Base-by-base conservation (phyloP, 192 early-diverging fungal genomes). In the Coemansia interrupta region DNA sequence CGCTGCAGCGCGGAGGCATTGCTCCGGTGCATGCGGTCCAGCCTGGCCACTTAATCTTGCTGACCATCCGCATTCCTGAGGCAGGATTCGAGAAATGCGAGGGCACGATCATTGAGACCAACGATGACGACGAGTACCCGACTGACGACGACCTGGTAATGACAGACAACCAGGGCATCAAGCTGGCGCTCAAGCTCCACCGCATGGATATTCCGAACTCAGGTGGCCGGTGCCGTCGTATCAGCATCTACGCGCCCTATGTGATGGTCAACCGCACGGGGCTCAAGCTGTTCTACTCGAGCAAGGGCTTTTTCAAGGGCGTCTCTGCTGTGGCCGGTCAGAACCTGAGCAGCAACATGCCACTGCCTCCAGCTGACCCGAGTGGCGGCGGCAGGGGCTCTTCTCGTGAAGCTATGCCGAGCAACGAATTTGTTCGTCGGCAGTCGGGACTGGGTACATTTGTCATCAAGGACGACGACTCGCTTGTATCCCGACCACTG, bases 191-290 rank as follows among this genome's bases (percentile, higher is more conserved):
- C 13, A 70, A 80, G 50, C 85, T 92, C 49, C 80, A 83, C 49
- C 82, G 82, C 60, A 78, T 68, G 86, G 60, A 85, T 75, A 56
- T 82, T 81, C 56, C 84, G 70, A 51, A 81, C 78, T 53, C 88
- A 84, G 52, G 93, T 88, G 54, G 87, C 70, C 26, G 53, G 15
- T 79, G 76, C 42, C 83, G 86, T 19, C 92, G 89, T 42, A 88
- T 95, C 61, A 91, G 86, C 66, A 83, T 98, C n/a, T 96, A 88
- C 81, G 85, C 87, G 50, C 94, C 96, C 5, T 96, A 98, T 61
- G 84, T 95, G 1, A 84, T 98, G 66, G 68, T 98, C 48, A 98
- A 98, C 77, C 92, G 94, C 64, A 91, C 94, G 4, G 91, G 92
- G 1, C 62, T 93, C 29, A 80, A 84, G 29, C 82, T 96, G 38